Evolutionary conservation across 345 rosid species (phyloP).

Genomic region (Murraya koenigii): DNA sequence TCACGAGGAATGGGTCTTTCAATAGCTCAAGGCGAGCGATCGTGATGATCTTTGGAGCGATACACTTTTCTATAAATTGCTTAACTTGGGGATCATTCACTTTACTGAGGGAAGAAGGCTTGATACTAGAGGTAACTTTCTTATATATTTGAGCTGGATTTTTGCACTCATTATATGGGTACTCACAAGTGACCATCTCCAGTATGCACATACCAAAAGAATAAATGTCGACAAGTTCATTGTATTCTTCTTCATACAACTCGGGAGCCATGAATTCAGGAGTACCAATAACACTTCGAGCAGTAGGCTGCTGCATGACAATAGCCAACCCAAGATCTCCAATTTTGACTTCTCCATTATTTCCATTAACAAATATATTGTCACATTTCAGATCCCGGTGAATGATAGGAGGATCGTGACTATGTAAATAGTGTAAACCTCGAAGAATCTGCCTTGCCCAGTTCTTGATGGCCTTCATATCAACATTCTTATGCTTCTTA

Average conservation of each 20-base stretch:
- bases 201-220: slow-evolving; percentile 86
- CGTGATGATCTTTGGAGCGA: slow-evolving; percentile 62
- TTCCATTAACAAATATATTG: slow-evolving; percentile 80
- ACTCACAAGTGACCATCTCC: slow-evolving; percentile 81
- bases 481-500: slow-evolving; percentile 69
- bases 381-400: slow-evolving; percentile 92
- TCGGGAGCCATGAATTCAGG: slow-evolving; percentile 98
- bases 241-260: slow-evolving; percentile 84
- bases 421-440: slow-evolving; percentile 66
- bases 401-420: slow-evolving; percentile 64
- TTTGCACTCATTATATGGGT: slow-evolving; percentile 76
- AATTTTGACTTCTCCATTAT: slow-evolving; percentile 80
- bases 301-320: slow-evolving; percentile 76
- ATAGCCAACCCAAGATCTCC: slow-evolving; percentile 89
- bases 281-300: slow-evolving; percentile 80
- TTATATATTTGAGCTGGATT: slow-evolving; percentile 79
- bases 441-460: slow-evolving; percentile 82
- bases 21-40: slow-evolving; percentile 63
- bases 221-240: slow-evolving; percentile 79
- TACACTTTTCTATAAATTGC: slow-evolving; percentile 87
- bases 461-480: slow-evolving; percentile 73
- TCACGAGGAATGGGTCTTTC: slow-evolving; percentile 68
- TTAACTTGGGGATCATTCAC: slow-evolving; percentile 65
- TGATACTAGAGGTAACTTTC: slow-evolving; percentile 71
- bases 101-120: slow-evolving; percentile 70